A percentile compares a stretch with the other conserved stretches of the same genome.
These are phyloP conservation scores for Omphalotus guepiniiformis DNA, from an alignment of 768 basidiomycete genomes.

Conservation along the genomic window DNA sequence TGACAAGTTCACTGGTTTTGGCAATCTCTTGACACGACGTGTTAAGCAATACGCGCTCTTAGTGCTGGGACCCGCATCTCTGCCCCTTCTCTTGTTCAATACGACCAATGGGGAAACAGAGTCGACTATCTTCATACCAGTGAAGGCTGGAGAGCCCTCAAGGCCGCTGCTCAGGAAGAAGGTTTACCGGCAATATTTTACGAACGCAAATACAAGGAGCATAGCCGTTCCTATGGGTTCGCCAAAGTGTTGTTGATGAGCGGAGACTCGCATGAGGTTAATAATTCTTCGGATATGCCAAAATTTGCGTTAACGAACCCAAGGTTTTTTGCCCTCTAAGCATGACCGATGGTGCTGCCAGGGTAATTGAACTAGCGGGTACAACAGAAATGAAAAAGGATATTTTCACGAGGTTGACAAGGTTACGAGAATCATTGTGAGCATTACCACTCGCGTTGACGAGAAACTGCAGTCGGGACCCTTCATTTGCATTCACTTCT, in stretches of 20 bases:
- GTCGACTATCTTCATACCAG: conserved; percentile 66
- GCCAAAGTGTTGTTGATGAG: conserved; percentile 58
- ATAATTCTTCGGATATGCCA: conserved; percentile 11
- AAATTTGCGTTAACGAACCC: neutral
- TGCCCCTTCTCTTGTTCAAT: conserved; percentile 59
- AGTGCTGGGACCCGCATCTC: conserved; percentile 34
- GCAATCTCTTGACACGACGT: neutral
- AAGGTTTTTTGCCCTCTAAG: conserved; percentile 70
- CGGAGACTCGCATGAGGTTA: conserved; percentile 61
- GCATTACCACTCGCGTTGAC: neutral
- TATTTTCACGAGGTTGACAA: conserved; percentile 55
- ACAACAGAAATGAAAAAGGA: conserved; percentile 55
- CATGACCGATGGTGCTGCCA: conserved; percentile 77
- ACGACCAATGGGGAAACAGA: conserved; percentile 68
- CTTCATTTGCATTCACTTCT: conserved; percentile 57
- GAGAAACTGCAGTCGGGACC: conserved; percentile 50
- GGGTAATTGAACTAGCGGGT: conserved; percentile 67
- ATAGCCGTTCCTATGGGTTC: conserved; percentile 62
- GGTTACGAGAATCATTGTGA: conserved; percentile 30
- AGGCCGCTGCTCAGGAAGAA: conserved; percentile 56
- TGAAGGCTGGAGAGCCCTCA: conserved; percentile 70
- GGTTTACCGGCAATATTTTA: conserved; percentile 67
- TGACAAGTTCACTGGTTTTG: too few species aligned
- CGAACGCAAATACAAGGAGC: conserved; percentile 55
- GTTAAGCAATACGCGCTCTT: conserved; percentile 51